phyloP scores from a whole-genome alignment of 768 basidiomycete species.

The Cystofilobasidium capitatum region DNA sequence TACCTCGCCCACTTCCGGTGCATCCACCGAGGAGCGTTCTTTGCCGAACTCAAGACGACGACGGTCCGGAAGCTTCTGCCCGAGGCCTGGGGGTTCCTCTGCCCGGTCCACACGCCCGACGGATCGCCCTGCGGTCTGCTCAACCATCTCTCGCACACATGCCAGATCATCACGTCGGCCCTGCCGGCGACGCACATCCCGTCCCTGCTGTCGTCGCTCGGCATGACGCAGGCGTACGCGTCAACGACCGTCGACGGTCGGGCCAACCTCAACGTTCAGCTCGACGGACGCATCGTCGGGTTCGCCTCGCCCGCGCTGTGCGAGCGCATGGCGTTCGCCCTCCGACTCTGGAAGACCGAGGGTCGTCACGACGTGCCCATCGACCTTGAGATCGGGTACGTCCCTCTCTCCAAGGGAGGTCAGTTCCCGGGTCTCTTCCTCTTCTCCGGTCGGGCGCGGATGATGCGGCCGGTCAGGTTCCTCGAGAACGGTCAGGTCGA shows the following conservation, averaged over 20 bases:
- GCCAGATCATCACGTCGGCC: slow-evolving; percentile 73
- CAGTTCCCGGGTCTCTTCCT: slow-evolving; percentile 95
- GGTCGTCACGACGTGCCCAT: slow-evolving; percentile 68
- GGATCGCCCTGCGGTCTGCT: slow-evolving; percentile 94
- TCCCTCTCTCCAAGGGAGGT: slow-evolving; percentile 79
- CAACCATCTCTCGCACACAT: slow-evolving; percentile 89
- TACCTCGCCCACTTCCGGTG: slow-evolving; percentile 98
- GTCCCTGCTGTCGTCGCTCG: slow-evolving; percentile 67
- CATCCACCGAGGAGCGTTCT: slow-evolving; percentile 98
- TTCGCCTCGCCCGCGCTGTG: slow-evolving; percentile 74
- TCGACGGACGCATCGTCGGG: slow-evolving; percentile 91
- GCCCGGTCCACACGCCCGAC: slow-evolving; percentile 98
- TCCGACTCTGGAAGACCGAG: slow-evolving; percentile 93
- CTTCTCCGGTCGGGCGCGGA: slow-evolving; percentile 73
- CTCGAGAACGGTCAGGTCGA: slow-evolving; percentile 75
- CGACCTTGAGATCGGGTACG: slow-evolving; percentile 88
- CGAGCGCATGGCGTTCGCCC: slow-evolving; percentile 65
- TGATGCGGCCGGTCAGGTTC: slow-evolving; percentile 98
- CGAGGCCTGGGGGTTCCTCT: slow-evolving; percentile 98
- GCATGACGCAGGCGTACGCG: slow-evolving; percentile 86
- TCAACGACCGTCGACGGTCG: slow-evolving; percentile 63
- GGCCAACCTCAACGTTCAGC: slow-evolving; percentile 66
- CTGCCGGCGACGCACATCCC: slow-evolving; percentile 72
- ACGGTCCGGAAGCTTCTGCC: slow-evolving; percentile 91
- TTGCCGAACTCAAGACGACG: slow-evolving; percentile 95